phyloP scores from a whole-genome alignment of 2,329 filamentous ascomycete species.

The Talaromyces amestolkiae region DNA sequence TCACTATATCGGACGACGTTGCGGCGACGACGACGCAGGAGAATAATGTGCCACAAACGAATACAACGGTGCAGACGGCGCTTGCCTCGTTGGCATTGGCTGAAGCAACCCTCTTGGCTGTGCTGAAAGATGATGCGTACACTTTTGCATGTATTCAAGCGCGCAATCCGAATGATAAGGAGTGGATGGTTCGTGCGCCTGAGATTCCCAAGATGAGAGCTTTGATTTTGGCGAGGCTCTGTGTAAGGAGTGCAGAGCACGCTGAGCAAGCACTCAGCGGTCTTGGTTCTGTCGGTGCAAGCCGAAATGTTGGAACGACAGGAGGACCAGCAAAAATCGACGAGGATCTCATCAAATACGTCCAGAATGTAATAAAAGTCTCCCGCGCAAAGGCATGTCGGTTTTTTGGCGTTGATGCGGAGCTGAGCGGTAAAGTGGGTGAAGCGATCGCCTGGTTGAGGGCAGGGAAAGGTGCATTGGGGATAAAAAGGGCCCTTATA shows the following conservation, averaged over 20 bases:
- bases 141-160: constrained; percentile 76
- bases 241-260: constrained; percentile 83
- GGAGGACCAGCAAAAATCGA: constrained; percentile 53
- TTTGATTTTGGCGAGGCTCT: constrained; percentile 82
- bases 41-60: constrained; percentile 46
- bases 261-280: constrained; percentile 67
- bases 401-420: constrained; percentile 87
- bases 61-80: constrained; percentile 42
- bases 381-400: constrained; percentile 81
- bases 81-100: constrained; percentile 65
- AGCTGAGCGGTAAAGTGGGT: constrained; percentile 75
- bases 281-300: constrained; percentile 39
- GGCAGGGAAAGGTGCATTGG: constrained; percentile 73
- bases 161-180: constrained; percentile 76
- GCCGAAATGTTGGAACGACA: constrained; percentile 20
- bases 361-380: constrained; percentile 70
- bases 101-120: constrained; percentile 84
- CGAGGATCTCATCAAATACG: constrained; percentile 67
- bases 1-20: constrained; percentile 50
- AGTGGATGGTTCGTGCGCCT: constrained; percentile 95
- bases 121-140: constrained; percentile 93
- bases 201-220: constrained; percentile 85
- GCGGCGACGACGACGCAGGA: background rate
- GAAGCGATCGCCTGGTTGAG: constrained; percentile 83
- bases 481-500: constrained; percentile 52